Conservation (phyloP, 164 flowering plant genomes). For the Litsea cubeba region DNA sequence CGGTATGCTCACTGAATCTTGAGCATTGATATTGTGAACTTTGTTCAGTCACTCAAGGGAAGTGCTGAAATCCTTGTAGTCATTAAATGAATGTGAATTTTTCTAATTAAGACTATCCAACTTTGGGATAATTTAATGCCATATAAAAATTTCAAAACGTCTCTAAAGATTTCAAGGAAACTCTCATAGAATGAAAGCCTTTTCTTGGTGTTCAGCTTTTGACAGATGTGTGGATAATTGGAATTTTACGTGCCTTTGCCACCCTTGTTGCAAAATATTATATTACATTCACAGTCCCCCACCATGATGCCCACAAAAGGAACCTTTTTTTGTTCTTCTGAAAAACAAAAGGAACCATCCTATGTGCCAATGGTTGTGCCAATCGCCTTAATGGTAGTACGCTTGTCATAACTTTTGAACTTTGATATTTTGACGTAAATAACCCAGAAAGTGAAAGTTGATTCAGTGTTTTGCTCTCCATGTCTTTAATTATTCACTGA, state of each 20-base stretch:
- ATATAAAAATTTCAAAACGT: too few relatives aligned
- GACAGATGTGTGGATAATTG: not conserved
- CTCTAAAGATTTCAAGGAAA: not conserved
- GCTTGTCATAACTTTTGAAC: not conserved
- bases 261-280: not conserved
- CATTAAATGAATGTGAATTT: not conserved
- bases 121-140: not conserved
- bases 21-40: not conserved
- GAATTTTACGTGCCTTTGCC: not conserved
- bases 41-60: not conserved
- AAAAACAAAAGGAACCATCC: not conserved
- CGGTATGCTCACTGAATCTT: slow-evolving; percentile 41
- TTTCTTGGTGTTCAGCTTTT: not conserved
- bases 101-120: not conserved
- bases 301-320: not conserved
- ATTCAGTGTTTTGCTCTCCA: not conserved
- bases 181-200: not conserved
- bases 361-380: not conserved
- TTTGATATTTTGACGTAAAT: not conserved
- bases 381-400: not conserved
- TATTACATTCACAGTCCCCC: not conserved
- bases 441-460: not conserved
- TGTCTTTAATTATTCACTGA: not conserved
- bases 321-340: not conserved
- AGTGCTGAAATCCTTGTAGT: not conserved